phyloP scores from a whole-genome alignment of 148 eudicot genomes.

The Dysphania ambrosioides region DNA sequence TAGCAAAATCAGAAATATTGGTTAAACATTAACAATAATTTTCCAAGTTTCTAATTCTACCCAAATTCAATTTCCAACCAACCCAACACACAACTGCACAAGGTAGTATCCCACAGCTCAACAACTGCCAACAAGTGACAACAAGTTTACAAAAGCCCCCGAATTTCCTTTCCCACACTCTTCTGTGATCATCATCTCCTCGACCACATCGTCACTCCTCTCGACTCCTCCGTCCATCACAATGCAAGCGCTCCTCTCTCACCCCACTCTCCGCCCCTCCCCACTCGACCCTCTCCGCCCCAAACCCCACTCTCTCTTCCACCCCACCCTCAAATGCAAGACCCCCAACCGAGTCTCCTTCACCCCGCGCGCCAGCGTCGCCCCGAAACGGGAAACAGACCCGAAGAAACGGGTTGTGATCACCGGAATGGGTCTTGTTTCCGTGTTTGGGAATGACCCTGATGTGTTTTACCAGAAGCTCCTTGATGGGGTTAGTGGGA shows the following conservation, averaged over 20 bases:
- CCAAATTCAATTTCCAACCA: too few species aligned
- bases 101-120: too few species aligned
- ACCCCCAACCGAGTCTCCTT: constrained; percentile 12
- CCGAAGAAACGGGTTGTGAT: constrained; percentile 92
- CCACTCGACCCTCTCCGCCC: constrained; percentile 47
- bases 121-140: too few species aligned
- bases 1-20: too few species aligned
- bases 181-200: too few species aligned
- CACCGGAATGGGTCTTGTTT: constrained; percentile 89
- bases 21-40: too few species aligned
- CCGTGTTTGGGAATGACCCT: constrained; percentile 84
- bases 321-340: constrained; percentile 10
- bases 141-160: too few species aligned
- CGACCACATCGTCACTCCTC: constrained; percentile 6
- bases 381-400: constrained; percentile 78
- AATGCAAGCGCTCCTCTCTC: constrained; percentile 66
- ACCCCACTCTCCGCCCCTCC: constrained; percentile 40
- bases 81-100: too few species aligned
- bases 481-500: constrained; percentile 78
- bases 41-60: too few species aligned
- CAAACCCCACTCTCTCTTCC: constrained; percentile 21
- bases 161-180: too few species aligned
- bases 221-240: constrained; percentile 16
- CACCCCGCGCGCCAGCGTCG: constrained; percentile 17
- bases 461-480: constrained; percentile 70